Evolutionary conservation across 805 yeast species (phyloP).

Genomic region (Kuraishia molischiana): DNA sequence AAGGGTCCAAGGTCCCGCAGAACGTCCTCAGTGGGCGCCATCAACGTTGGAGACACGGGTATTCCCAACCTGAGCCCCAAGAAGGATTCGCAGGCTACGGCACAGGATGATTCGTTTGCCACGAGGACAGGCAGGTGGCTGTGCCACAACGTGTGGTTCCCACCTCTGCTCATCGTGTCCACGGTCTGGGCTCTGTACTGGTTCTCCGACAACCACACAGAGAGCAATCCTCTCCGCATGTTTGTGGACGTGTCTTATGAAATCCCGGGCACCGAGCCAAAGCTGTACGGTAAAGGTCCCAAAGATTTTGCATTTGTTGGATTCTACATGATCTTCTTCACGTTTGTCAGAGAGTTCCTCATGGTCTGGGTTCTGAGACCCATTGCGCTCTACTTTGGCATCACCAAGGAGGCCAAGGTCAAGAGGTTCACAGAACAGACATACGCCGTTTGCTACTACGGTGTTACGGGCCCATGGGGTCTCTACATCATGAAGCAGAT

Average conservation of each 20-base stretch:
- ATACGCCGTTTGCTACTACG: constrained; percentile 74
- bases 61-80: constrained; percentile 28
- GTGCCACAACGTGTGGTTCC: constrained; percentile 66
- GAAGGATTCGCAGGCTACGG: background rate
- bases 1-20: constrained; percentile 32
- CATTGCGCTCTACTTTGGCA: constrained; percentile 43
- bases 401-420: constrained; percentile 44
- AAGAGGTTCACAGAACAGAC: constrained; percentile 90
- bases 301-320: constrained; percentile 74
- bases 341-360: constrained; percentile 81
- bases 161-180: constrained; percentile 44
- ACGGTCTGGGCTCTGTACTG: constrained; percentile 33
- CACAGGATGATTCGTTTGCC: constrained; percentile 21
- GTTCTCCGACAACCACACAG: constrained; percentile 46
- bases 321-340: constrained; percentile 78
- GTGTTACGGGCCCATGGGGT: constrained; percentile 77
- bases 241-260: constrained; percentile 60
- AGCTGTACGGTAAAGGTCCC: constrained; percentile 73
- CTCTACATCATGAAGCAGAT: constrained; percentile 76
- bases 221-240: constrained; percentile 50
- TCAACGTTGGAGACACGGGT: constrained; percentile 64
- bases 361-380: constrained; percentile 82
- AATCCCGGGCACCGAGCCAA: constrained; percentile 45
- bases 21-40: constrained; percentile 66
- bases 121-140: constrained; percentile 49